phyloP scores from a whole-genome alignment of 2,329 filamentous ascomycete genomes.

The Aspergillus tamarii region DNA sequence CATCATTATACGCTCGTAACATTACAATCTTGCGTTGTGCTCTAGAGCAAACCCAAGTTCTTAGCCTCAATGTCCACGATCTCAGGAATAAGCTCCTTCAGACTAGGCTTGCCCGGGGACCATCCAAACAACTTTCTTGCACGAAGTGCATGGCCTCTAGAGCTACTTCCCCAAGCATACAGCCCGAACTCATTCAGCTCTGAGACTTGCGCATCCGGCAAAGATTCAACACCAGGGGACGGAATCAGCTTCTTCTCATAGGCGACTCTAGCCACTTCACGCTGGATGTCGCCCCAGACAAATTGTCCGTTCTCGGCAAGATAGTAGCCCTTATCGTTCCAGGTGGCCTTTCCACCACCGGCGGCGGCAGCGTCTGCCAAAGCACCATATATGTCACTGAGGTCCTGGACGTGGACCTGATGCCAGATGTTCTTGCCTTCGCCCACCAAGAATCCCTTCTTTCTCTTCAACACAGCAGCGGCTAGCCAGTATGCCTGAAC shows the following conservation, averaged over 20 bases:
- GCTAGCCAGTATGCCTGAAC: conserved; percentile 47
- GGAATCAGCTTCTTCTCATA: conserved; percentile 58
- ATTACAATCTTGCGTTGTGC: background rate
- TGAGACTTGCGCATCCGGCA: conserved; percentile 36
- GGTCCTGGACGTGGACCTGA: conserved; percentile 46
- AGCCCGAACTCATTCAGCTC: conserved; percentile 46
- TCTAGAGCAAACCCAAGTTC: conserved; percentile 35
- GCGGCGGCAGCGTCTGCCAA: conserved; percentile 43
- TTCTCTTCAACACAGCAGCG: conserved; percentile 38
- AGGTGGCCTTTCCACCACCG: conserved; percentile 45
- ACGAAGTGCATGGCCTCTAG: conserved; percentile 39
- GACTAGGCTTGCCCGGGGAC: conserved; percentile 44
- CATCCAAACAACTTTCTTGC: conserved; percentile 44
- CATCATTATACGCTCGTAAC: background rate
- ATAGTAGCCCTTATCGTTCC: conserved; percentile 53
- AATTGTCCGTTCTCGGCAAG: conserved; percentile 49
- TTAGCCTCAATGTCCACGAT: conserved; percentile 57
- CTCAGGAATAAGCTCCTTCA: conserved; percentile 59
- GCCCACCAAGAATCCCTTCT: conserved; percentile 44
- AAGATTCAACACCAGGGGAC: conserved; percentile 41
- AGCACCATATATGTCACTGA: conserved; percentile 41
- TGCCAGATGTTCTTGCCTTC: conserved; percentile 46
- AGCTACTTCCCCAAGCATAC: conserved; percentile 45
- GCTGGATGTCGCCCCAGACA: conserved; percentile 45
- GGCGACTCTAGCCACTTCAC: conserved; percentile 48